Conservation (phyloP, 2,329 filamentous ascomycete species). For the Cryphonectria nitschkei region DNA sequence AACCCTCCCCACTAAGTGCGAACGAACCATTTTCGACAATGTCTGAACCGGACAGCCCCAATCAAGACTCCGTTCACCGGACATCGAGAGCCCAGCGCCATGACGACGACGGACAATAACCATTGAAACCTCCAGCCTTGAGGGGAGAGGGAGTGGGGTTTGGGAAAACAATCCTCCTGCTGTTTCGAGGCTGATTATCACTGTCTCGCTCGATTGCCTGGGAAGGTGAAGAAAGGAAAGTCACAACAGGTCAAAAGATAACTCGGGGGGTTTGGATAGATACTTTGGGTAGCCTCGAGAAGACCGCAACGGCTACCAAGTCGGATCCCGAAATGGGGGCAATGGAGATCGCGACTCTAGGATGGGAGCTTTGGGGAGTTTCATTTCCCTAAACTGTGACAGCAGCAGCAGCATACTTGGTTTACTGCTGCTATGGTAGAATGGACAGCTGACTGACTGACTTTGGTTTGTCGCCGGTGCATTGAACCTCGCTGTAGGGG, state of each 20-base stretch:
- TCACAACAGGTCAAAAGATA: not conserved
- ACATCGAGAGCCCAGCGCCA: not conserved
- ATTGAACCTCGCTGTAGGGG: not conserved
- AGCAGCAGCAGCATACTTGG: not conserved
- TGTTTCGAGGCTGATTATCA: conserved; percentile 11
- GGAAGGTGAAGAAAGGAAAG: conserved; percentile 7
- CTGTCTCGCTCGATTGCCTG: not conserved
- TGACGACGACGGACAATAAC: not conserved
- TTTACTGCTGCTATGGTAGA: not conserved
- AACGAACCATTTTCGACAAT: not conserved
- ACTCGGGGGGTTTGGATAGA: conserved; percentile 4
- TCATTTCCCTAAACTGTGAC: not conserved
- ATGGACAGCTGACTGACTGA: not conserved
- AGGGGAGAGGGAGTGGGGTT: not conserved
- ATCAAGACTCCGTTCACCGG: conserved; percentile 9
- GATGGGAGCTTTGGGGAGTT: not conserved
- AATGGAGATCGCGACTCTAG: not conserved
- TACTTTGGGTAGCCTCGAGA: not conserved
- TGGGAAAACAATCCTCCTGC: conserved; percentile 3
- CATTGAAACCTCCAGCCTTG: not conserved
- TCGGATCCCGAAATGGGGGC: conserved; percentile 14
- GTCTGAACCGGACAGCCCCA: conserved; percentile 1
- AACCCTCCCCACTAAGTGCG: not conserved
- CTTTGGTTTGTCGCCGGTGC: not conserved
- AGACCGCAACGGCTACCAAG: not conserved